Base-by-base conservation (phyloP, 2,329 filamentous ascomycete species). In the Clarireedia paspali region DNA sequence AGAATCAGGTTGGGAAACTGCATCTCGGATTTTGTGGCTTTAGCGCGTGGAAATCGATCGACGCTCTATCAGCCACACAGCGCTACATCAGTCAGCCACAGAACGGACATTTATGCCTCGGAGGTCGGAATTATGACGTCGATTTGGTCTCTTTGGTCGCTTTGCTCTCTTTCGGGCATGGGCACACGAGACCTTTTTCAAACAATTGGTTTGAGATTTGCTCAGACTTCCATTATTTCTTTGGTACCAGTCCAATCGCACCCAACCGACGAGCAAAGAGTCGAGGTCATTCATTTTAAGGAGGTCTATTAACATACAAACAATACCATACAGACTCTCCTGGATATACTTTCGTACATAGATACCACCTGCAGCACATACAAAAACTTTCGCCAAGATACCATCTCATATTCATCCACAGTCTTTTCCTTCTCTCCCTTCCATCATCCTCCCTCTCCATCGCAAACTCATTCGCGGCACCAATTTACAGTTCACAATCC, bases 181-280 rank as follows among this genome's bases (percentile, higher is more conserved):
- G 40, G 14, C 17, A 45, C 27, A 46, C 40, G 39, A 52, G 40
- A 52, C 50, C 50, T 52, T 30, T 52, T 52, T 12, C 20, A 34
- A 40, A 46, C 9, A 10, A 30, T 12, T 30, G 7, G 27, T 30
- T 30, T 10, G 27, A 30, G 27, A 20, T 30, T 30, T 30, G 27
- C 27, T 30, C 27, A 10, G 27, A 30, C 7, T 30, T 30, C 27
- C 27, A 30, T 30, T 10, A 10, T 30, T 10, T 9, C 4, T 30
- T 9, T 30, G 10, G 10, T 30, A 30, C 7, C 27, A 7, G 27
- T 9, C 27, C 27, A 30, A 30, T 12, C 27, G 7, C 7, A 30
- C 6, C 6, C 27, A 30, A 30, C 7, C 27, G 10, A 30, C 6
- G 10, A 30, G 27, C 6, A 30, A 30, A 9, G 27, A 10, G 27